Evolutionary conservation across 2,329 filamentous ascomycete genomes (phyloP).

Genomic region (Pestalotiopsis fici): DNA sequence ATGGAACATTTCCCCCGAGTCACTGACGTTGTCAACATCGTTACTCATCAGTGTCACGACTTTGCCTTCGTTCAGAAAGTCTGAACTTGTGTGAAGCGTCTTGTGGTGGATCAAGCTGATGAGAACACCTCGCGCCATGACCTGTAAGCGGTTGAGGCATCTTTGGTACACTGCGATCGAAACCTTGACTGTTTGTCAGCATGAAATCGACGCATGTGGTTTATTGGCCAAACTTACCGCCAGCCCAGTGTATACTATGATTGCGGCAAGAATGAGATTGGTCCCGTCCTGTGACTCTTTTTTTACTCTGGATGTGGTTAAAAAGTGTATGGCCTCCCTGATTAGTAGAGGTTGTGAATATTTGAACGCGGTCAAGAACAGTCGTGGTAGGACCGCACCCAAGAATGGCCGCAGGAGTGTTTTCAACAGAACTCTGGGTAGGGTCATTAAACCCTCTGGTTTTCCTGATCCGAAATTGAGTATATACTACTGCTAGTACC

Average conservation of each 20-base stretch:
- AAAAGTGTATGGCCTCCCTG: not conserved
- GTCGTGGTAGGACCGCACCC: not conserved
- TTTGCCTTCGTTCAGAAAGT: conserved; percentile 29
- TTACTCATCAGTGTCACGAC: conserved; percentile 41
- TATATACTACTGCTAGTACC: not conserved
- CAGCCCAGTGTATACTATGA: conserved; percentile 4
- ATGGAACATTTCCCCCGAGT: conserved; percentile 36
- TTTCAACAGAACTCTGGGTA: conserved; percentile 30
- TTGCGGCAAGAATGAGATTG: not conserved
- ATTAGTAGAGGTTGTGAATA: conserved; percentile 3
- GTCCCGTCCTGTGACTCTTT: not conserved
- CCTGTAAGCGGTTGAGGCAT: conserved; percentile 28
- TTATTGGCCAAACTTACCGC: not conserved
- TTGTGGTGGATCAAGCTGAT: conserved; percentile 37
- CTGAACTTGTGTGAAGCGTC: conserved; percentile 21
- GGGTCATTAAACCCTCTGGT: conserved; percentile 23
- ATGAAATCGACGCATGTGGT: not conserved
- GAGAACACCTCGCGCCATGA: conserved; percentile 35
- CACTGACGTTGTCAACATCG: conserved; percentile 36
- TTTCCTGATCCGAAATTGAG: conserved; percentile 13
- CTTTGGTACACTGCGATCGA: conserved; percentile 32
- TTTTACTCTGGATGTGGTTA: not conserved
- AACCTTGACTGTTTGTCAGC: conserved; percentile 22
- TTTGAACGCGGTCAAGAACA: not conserved
- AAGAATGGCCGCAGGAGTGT: conserved; percentile 21